Evolutionary conservation across 495 filamentous ascomycete genomes (phyloP).

Genomic region (Niebla homalea): DNA sequence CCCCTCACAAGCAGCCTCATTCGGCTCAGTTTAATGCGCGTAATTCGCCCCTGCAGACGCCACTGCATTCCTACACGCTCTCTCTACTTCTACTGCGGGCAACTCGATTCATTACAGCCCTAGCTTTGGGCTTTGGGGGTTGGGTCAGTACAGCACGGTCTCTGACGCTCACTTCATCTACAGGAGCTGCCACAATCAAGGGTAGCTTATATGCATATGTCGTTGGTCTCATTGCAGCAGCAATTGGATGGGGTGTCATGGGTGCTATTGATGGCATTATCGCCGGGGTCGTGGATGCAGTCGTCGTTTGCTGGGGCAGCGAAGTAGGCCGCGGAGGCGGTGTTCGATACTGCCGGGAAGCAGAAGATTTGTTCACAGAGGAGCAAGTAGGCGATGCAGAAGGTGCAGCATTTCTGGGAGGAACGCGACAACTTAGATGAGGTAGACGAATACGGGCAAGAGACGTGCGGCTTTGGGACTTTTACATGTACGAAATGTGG

Average conservation of each 20-base stretch:
- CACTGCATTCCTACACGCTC: conserved; percentile 63
- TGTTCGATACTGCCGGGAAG: conserved; percentile 74
- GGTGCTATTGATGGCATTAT: conserved; percentile 93
- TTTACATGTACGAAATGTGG: too few species aligned
- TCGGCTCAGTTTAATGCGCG: conserved; percentile 29
- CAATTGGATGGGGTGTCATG: conserved; percentile 88
- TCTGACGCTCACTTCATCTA: conserved; percentile 38
- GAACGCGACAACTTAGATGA: not conserved
- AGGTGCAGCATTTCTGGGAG: conserved; percentile 2
- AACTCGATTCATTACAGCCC: conserved; percentile 75
- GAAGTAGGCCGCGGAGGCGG: conserved; percentile 38
- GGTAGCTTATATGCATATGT: conserved; percentile 95
- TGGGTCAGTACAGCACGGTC: conserved; percentile 88
- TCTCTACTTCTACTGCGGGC: conserved; percentile 87
- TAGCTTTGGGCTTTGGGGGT: conserved; percentile 82
- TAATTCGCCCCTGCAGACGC: conserved; percentile 12
- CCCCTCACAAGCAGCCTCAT: conserved; percentile 37
- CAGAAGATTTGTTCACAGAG: conserved; percentile 54
- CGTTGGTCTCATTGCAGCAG: conserved; percentile 77
- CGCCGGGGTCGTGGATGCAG: conserved; percentile 82
- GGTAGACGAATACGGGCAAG: not conserved
- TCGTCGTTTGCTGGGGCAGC: conserved; percentile 85
- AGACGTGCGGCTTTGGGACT: too few species aligned
- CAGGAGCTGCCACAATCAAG: conserved; percentile 35
- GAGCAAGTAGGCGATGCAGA: conserved; percentile 8